Conservation (phyloP, 2,329 filamentous ascomycete species). For the Claviceps fusiformis region DNA sequence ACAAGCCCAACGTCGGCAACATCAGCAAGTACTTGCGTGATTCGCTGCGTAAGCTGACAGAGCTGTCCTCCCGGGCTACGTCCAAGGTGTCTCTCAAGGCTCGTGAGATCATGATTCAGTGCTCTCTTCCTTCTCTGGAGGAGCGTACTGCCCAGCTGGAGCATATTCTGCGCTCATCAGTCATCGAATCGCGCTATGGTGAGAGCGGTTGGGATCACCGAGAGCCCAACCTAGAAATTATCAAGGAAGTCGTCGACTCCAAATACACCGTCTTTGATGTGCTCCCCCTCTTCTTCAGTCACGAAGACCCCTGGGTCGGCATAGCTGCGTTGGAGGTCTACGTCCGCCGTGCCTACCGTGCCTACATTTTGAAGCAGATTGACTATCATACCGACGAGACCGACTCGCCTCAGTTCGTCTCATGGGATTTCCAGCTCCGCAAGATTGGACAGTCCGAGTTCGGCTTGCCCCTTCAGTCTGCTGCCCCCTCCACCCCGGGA, state of each 20-base stretch:
- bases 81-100: slow-evolving; percentile 97
- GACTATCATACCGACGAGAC: slow-evolving; percentile 76
- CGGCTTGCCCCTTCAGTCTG: slow-evolving; percentile 65
- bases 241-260: slow-evolving; percentile 97
- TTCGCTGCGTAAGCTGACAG: slow-evolving; percentile 71
- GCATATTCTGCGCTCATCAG: slow-evolving; percentile 90
- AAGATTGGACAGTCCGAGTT: slow-evolving; percentile 90
- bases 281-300: slow-evolving; percentile 84
- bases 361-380: slow-evolving; percentile 80
- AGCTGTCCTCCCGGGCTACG: slow-evolving; percentile 65
- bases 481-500: slow-evolving; percentile 70
- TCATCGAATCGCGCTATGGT: slow-evolving; percentile 92
- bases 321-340: slow-evolving; percentile 92
- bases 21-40: slow-evolving; percentile 78
- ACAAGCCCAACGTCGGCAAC: slow-evolving; percentile 80
- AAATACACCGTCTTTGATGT: slow-evolving; percentile 98
- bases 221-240: slow-evolving; percentile 75
- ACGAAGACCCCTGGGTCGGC: slow-evolving; percentile 88
- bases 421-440: slow-evolving; percentile 91
- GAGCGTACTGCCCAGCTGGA: slow-evolving; percentile 96
- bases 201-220: slow-evolving; percentile 95
- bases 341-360: slow-evolving; percentile 89
- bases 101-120: slow-evolving; percentile 93
- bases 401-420: slow-evolving; percentile 57
- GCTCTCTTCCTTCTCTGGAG: slow-evolving; percentile 86